Evolutionary conservation across 805 yeast species (phyloP).

Genomic region (Suhomyces sp.): DNA sequence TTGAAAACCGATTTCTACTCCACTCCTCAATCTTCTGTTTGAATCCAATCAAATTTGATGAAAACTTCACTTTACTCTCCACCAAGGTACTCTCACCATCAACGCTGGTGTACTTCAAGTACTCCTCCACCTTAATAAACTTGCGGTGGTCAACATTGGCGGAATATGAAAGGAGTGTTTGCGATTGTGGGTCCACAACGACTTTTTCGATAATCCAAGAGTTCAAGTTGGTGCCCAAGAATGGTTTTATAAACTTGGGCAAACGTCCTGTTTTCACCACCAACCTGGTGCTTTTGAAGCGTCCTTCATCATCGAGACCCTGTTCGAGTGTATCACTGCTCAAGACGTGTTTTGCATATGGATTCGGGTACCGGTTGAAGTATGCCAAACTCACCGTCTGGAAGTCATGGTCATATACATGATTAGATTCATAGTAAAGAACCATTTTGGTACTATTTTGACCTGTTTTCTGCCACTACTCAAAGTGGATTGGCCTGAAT

Average conservation of each 20-base stretch:
- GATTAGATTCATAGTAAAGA: conserved; percentile 55
- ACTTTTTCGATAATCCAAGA: conserved; percentile 83
- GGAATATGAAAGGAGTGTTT: conserved; percentile 65
- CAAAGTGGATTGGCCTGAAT: too few relatives aligned
- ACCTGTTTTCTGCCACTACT: too few relatives aligned
- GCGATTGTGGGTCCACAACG: conserved; percentile 60
- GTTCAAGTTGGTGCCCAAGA: conserved; percentile 66
- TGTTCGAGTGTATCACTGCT: conserved; percentile 76
- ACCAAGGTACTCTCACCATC: conserved; percentile 43
- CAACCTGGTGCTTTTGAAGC: conserved; percentile 68
- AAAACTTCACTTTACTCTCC: conserved; percentile 62
- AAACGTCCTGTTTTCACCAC: conserved; percentile 77
- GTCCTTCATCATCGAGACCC: conserved; percentile 58
- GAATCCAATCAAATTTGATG: conserved; percentile 67
- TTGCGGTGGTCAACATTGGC: conserved; percentile 82
- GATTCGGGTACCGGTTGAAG: conserved; percentile 63
- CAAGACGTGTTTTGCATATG: conserved; percentile 80
- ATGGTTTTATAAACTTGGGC: conserved; percentile 76
- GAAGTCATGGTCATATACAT: conserved; percentile 63
- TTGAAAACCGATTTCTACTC: conserved; percentile 70
- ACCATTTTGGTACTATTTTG: too few relatives aligned
- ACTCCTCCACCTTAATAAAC: conserved; percentile 78
- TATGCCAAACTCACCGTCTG: conserved; percentile 73
- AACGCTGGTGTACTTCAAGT: conserved; percentile 51
- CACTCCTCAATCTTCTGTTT: conserved; percentile 77